Conservation (phyloP, 2,329 filamentous ascomycete genomes). For the Aureobasidium sp. region DNA sequence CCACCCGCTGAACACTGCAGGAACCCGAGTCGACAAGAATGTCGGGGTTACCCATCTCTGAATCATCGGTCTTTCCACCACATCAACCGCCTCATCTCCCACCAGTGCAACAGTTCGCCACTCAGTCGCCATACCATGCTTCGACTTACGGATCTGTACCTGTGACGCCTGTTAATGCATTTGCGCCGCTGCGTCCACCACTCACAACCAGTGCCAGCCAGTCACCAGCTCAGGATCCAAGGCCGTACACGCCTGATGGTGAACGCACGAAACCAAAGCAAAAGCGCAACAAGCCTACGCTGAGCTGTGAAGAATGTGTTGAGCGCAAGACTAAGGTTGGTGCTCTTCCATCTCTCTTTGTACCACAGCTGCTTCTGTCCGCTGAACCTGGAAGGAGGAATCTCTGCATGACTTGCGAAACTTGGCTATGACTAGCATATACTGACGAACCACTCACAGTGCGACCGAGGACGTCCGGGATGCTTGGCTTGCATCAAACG, state of each 20-base stretch:
- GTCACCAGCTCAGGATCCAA: neutral
- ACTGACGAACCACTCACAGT: constrained; percentile 41
- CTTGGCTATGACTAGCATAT: constrained; percentile 7
- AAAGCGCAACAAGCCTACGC: constrained; percentile 75
- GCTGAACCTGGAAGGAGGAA: neutral
- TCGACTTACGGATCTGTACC: constrained; percentile 3
- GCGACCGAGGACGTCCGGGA: constrained; percentile 62
- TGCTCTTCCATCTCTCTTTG: neutral
- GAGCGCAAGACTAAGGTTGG: constrained; percentile 73
- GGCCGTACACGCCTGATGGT: constrained; percentile 6
- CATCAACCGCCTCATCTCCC: constrained; percentile 1
- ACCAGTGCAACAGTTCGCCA: constrained; percentile 5
- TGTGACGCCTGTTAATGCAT: constrained; percentile 11
- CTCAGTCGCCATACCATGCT: constrained; percentile 2
- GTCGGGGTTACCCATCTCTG: neutral
- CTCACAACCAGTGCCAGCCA: neutral
- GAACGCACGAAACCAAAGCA: constrained; percentile 47
- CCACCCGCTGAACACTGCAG: neutral
- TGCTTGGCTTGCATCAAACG: constrained; percentile 60
- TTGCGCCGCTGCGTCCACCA: neutral
- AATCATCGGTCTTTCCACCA: neutral
- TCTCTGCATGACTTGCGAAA: neutral
- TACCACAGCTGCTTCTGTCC: neutral
- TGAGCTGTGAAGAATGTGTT: constrained; percentile 74
- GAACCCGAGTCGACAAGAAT: constrained; percentile 4